Evolutionary conservation across 129 eudicot genomes (phyloP).

Genomic region (Rutidosis leptorrhynchoides): DNA sequence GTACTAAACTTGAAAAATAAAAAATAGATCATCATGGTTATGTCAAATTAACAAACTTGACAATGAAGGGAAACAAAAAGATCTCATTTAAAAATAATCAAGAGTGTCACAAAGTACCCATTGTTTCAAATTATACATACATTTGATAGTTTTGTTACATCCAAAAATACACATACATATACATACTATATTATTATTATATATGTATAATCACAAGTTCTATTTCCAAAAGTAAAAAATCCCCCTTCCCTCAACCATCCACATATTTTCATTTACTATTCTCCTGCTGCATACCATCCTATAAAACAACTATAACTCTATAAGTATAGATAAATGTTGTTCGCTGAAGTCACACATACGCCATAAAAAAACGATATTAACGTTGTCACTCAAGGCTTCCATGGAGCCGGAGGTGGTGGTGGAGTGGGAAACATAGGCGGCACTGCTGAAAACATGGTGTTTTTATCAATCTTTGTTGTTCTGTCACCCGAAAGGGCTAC

Average conservation of each 20-base stretch:
- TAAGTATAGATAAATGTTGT: constrained; percentile 31
- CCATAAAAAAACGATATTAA: too few relatives aligned
- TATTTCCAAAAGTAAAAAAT: constrained; percentile 24
- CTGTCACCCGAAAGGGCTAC: constrained; percentile 71
- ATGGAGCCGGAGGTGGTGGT: constrained; percentile 83
- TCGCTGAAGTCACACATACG: constrained; percentile 30
- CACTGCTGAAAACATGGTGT: constrained; percentile 81
- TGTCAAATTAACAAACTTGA: too few relatives aligned
- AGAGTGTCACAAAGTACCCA: constrained; percentile 29
- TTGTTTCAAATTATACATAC: constrained; percentile 41
- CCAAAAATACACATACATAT: constrained; percentile 11
- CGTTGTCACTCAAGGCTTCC: constrained; percentile 53
- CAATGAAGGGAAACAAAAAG: constrained; percentile 7
- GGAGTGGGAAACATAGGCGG: constrained; percentile 90
- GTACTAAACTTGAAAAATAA: too few relatives aligned
- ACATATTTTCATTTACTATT: constrained; percentile 21
- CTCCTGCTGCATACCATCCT: constrained; percentile 16
- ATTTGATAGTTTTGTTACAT: constrained; percentile 26
- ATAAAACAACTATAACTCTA: not conserved
- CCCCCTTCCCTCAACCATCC: not conserved
- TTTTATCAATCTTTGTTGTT: constrained; percentile 50
- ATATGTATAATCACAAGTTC: constrained; percentile 31
- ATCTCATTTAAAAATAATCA: constrained; percentile 27
- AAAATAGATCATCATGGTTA: too few relatives aligned
- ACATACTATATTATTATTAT: constrained; percentile 24